Evolutionary conservation across 768 basidiomycete genomes (phyloP).

Genomic region (Phylloporus arenicola): DNA sequence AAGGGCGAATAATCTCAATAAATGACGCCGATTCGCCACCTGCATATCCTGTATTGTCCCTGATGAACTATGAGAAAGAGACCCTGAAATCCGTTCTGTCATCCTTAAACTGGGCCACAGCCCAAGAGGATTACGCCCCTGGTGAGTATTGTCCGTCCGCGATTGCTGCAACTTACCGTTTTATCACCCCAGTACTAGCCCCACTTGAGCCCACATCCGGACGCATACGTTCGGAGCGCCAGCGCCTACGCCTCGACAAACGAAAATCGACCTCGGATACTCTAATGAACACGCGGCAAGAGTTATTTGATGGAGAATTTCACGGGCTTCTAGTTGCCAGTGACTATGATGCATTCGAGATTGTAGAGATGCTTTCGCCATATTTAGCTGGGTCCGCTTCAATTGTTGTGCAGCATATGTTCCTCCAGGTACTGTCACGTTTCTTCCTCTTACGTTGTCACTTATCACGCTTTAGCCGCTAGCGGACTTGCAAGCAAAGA

Average conservation of each 20-base stretch:
- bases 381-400: conserved; percentile 83
- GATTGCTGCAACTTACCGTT: conserved; percentile 1
- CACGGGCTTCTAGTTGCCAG: conserved; percentile 85
- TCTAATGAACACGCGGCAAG: conserved; percentile 62
- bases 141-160: conserved; percentile 34
- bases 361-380: conserved; percentile 65
- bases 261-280: conserved; percentile 65
- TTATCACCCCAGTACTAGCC: conserved; percentile 42
- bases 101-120: conserved; percentile 87
- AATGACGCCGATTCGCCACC: conserved; percentile 91
- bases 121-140: conserved; percentile 69
- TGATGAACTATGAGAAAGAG: conserved; percentile 80
- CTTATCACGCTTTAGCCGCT: conserved; percentile 47
- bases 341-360: conserved; percentile 79
- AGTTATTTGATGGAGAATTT: conserved; percentile 82
- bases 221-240: conserved; percentile 64
- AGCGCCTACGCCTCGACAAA: conserved; percentile 67
- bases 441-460: neutral
- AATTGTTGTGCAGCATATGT: conserved; percentile 82
- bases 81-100: conserved; percentile 48
- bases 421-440: conserved; percentile 52
- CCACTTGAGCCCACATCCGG: conserved; percentile 55
- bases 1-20: conserved; percentile 77
- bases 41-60: conserved; percentile 72
- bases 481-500: conserved; percentile 65